These are phyloP conservation scores for Phaeomoniella chlamydospora DNA, from an alignment of 2,329 filamentous ascomycete species.

Conservation along the genomic window DNA sequence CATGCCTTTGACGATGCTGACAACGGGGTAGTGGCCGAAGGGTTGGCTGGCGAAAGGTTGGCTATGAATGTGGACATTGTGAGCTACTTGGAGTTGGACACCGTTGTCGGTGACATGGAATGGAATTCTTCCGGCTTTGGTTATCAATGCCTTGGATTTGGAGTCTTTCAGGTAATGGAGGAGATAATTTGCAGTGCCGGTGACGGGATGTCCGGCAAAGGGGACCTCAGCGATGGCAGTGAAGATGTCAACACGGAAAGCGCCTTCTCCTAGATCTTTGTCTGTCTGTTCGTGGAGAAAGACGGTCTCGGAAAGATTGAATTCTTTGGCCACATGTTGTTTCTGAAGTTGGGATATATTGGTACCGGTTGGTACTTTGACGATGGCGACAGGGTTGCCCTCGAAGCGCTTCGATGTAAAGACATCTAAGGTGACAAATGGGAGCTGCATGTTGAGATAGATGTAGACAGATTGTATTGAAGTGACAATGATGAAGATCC, in stretches of 20 bases:
- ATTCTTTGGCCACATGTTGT: conserved; percentile 45
- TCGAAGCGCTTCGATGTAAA: conserved; percentile 32
- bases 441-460: conserved; percentile 9
- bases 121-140: conserved; percentile 43
- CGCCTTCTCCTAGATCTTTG: not conserved
- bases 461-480: too few relatives aligned
- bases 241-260: conserved; percentile 35
- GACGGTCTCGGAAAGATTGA: conserved; percentile 50
- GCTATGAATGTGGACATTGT: conserved; percentile 20
- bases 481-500: too few relatives aligned
- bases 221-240: conserved; percentile 34
- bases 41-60: conserved; percentile 9
- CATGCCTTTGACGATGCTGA: conserved; percentile 26
- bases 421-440: conserved; percentile 24
- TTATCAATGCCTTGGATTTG: conserved; percentile 25
- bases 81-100: conserved; percentile 18
- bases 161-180: conserved; percentile 8
- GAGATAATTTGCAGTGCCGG: conserved; percentile 38
- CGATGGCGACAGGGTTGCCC: conserved; percentile 48
- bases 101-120: conserved; percentile 17
- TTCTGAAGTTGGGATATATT: conserved; percentile 37
- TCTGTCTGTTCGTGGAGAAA: conserved; percentile 37
- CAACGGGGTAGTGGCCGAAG: conserved; percentile 13
- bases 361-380: conserved; percentile 31
- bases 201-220: conserved; percentile 44